These are phyloP conservation scores for Picochlorum sp. DNA, from an alignment of 139 green algal genomes.

Conservation along the genomic window DNA sequence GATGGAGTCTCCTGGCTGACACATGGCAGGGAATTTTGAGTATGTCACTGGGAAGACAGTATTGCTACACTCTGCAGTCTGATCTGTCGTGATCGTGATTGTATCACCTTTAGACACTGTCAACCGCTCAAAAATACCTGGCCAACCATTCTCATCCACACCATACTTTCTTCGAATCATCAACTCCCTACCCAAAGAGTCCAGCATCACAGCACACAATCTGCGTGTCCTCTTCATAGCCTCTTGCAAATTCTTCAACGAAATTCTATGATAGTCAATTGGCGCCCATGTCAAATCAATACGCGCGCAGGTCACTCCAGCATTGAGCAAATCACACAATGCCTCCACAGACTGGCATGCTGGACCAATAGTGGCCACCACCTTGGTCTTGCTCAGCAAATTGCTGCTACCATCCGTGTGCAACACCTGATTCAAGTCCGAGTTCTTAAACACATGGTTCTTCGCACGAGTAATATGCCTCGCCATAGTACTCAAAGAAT, in stretches of 20 bases:
- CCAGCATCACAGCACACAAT: constrained; percentile 74
- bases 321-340: constrained; percentile 55
- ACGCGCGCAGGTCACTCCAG: constrained; percentile 48
- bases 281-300: constrained; percentile 79
- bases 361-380: constrained; percentile 73
- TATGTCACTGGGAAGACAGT: constrained; percentile 72
- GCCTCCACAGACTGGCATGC: constrained; percentile 70
- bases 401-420: neutral
- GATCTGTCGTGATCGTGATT: constrained; percentile 32
- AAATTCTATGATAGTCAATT: constrained; percentile 63
- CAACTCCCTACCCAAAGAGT: constrained; percentile 75
- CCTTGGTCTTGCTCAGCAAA: constrained; percentile 29
- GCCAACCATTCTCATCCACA: constrained; percentile 64
- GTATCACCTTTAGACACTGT: constrained; percentile 24
- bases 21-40: constrained; percentile 58
- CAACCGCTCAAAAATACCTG: constrained; percentile 44
- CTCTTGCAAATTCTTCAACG: constrained; percentile 59
- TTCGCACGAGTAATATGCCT: constrained; percentile 12
- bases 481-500: constrained; percentile 6
- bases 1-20: constrained; percentile 64
- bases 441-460: constrained; percentile 28
- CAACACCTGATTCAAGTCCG: constrained; percentile 27
- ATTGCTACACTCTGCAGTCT: constrained; percentile 32
- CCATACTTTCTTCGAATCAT: constrained; percentile 52
- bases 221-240: constrained; percentile 58